Base-by-base conservation (phyloP, 108 stramenopile species). In the Nitzschia sp. region DNA sequence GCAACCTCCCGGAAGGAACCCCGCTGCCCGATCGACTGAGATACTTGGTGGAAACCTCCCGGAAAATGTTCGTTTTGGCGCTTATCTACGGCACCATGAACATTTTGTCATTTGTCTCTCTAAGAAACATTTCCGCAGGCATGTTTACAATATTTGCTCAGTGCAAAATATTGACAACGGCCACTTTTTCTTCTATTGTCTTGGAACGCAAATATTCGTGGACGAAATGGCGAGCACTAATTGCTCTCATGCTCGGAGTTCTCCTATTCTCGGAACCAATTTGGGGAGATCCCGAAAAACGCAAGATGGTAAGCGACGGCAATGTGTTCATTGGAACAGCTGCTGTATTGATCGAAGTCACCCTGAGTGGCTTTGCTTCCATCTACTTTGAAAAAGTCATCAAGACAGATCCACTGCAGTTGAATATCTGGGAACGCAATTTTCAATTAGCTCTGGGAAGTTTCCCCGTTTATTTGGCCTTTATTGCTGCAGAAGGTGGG, bases 371-470 rank as follows among this genome's bases (percentile, higher is more conserved):
- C 45, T 97, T 96, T 72, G 93, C 94, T 9, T 93, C 91, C 41
- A 94, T 96, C 45, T 97, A 96, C 76, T 96, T 97, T 71, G 73
- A 97, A 80, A 95, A 94, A 76, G 93, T 94, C 34, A 81, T 97
- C 56, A 91, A 88, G 67, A 83, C 69, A 21, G 90, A 91, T 54
- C 75, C 87, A 1, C 75, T 87, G 60, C 79, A 85, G 57, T 52
- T 97, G 52, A 77, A 77, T 28, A 92, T 97, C 48, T 97, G 93
- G 93, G 93, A 96, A 72, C 86, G 96, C 23, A 97, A 97, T 73
- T 95, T 93, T 70, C 96, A 97, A 73, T 57, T 91, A 53, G 85
- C 90, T 22, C 65, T 91, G 34, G 75, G 79, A 33, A 86, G 85
- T 30, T 77, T 86, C 34, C 87, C 87, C 13, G 84, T 91, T 23